These are phyloP conservation scores for Eleusine indica DNA, from an alignment of 176 grass and related monocot species.

Conservation along the genomic window DNA sequence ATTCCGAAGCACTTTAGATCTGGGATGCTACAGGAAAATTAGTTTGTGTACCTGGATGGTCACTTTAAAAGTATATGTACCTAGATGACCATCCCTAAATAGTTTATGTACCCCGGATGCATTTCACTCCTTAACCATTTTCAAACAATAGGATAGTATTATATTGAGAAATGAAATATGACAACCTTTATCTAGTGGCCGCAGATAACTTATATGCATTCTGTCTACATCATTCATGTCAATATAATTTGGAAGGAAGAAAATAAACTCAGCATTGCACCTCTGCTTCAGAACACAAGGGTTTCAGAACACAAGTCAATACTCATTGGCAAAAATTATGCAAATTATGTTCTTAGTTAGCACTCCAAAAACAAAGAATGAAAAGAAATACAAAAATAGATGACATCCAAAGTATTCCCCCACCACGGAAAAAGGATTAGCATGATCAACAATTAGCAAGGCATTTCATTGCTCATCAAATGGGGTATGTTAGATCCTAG, in stretches of 20 bases:
- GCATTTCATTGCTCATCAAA: background rate
- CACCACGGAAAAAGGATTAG: background rate
- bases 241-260: background rate
- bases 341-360: background rate
- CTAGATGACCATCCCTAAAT: too few species aligned
- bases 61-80: too few species aligned
- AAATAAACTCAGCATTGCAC: background rate
- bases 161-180: background rate
- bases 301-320: conserved; percentile 1
- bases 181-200: background rate
- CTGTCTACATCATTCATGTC: background rate
- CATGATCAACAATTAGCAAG: background rate
- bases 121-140: background rate
- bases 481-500: background rate
- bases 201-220: background rate
- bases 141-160: conserved; percentile 1
- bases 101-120: too few species aligned
- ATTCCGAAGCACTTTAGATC: too few species aligned
- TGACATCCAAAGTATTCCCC: background rate
- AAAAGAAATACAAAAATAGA: conserved; percentile 1
- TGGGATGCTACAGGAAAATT: too few species aligned
- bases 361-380: background rate
- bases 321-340: background rate
- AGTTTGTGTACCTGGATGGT: too few species aligned
- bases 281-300: background rate